Evolutionary conservation across 495 filamentous ascomycete species (phyloP), one percentile per base, ranked within the genome.

Genomic region (Neurospora sp.): DNA sequence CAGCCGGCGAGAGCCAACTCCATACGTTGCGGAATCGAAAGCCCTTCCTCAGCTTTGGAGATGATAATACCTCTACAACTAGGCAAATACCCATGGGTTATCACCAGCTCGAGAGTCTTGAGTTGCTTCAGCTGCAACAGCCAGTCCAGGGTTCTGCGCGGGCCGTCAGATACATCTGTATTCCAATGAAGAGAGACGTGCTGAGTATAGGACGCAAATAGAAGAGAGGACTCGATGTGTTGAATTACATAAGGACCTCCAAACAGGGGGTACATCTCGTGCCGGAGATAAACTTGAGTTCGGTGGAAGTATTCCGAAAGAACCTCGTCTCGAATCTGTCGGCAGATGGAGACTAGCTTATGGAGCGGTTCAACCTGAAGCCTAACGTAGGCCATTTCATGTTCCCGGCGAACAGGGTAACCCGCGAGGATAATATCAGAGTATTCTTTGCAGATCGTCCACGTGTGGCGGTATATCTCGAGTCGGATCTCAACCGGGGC

Each of bases 1-100:
- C 0, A 9, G 0, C 20, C 1, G n/a, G 0, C 3, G 18, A 9
- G 14, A n/a, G 0, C 7, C 3, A 0, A 44, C 42, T 44, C 0
- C 16, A 44, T 3, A 44, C 2, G 2, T 0, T 0, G 2, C 42
- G 14, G 2, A n/a, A 38, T 14, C 11, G 14, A 41, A 38, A 2
- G 0, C 7, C 2, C 8, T 38, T 38, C 7, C 2, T 38, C 7
- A 38, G 7, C 7, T 38, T 38, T 38, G 37, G 37, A 8, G 6
- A 9, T 38, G 37, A 8, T 38, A 9, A 38, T n/a, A n/a, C n/a
- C n/a, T n/a, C n/a, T n/a, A n/a, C n/a, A n/a, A n/a, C n/a, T n/a
- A n/a, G 37, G 7, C 6, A 41, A 41, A 41, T 0, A 6, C 42
- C 0, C 3, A n/a, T 10, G 3, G n/a, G 2, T 20, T 0, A 53